Evolutionary conservation across 176 grass and related monocot genomes (phyloP).

Genomic region (Hordeum vulgare): MorexV3_pseudomolecules_assembly NC_058523.1:506079035-506079534

Average conservation of each 20-base stretch:
- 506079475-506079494: neutral
- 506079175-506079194: neutral
- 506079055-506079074: neutral
- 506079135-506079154: neutral
- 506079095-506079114: neutral
- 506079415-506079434: neutral
- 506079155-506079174: neutral
- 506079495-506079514: neutral
- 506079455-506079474: neutral
- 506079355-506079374: neutral
- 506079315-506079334: neutral
- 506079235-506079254: neutral
- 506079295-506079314: neutral
- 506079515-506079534: neutral
- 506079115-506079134: conserved; percentile 20
- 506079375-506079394: neutral
- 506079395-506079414: too few relatives aligned
- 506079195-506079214: neutral
- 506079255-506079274: conserved; percentile 13
- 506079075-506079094: neutral
- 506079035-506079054: neutral
- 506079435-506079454: neutral
- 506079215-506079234: conserved; percentile 4
- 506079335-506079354: neutral
- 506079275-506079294: conserved; percentile 15